These are phyloP conservation scores for Chimonanthus salicifolius DNA, from an alignment of 164 flowering plant species.

Conservation along the genomic window DNA sequence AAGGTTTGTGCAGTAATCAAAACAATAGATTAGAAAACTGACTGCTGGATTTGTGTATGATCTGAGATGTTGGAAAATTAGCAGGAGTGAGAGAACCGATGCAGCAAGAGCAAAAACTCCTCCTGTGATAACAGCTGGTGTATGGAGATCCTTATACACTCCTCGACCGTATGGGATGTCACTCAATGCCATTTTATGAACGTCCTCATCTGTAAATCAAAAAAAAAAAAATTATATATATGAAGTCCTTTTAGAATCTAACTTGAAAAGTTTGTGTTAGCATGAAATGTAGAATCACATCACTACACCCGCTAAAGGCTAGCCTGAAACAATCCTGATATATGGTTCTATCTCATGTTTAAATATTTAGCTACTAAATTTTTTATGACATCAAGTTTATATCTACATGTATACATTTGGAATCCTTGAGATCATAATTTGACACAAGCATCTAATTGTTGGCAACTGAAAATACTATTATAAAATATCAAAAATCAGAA, in stretches of 20 bases:
- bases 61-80: constrained; percentile 69
- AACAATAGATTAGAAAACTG: constrained; percentile 21
- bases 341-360: too few species aligned
- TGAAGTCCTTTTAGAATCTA: not conserved
- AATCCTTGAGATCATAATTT: too few species aligned
- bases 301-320: too few species aligned
- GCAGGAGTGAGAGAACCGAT: constrained; percentile 42
- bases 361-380: too few species aligned
- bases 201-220: not conserved
- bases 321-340: too few species aligned
- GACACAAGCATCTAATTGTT: too few species aligned
- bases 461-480: too few species aligned
- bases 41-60: constrained; percentile 80
- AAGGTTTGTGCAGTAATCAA: not conserved
- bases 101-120: constrained; percentile 51
- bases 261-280: not conserved
- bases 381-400: too few species aligned
- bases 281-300: too few species aligned
- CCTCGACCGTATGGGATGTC: constrained; percentile 11
- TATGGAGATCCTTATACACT: constrained; percentile 38
- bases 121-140: constrained; percentile 47
- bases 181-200: constrained; percentile 19
- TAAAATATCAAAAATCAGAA: too few species aligned
- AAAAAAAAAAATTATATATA: too few species aligned
- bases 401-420: too few species aligned